Percentiles rank a stretch among this genome's conserved stretches.
Conservation (phyloP, 352 stramenopile genomes). For the Pythium brassicae region DNA sequence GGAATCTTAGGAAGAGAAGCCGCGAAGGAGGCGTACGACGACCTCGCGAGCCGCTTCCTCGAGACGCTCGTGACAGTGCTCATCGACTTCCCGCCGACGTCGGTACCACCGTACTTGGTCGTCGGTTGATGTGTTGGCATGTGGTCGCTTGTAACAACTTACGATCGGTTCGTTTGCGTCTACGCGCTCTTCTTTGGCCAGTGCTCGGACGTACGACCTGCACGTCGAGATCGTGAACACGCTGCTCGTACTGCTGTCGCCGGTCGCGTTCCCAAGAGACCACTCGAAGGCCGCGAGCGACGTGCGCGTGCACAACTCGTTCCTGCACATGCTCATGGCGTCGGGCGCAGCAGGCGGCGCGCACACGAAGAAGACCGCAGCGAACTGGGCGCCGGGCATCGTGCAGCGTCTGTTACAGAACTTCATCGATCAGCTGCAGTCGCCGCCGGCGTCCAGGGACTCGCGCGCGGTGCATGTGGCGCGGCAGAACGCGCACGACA, state of each 20-base stretch:
- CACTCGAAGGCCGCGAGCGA: conserved; percentile 41
- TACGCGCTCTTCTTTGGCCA: no score
- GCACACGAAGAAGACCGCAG: conserved; percentile 40
- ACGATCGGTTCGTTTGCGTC: not conserved
- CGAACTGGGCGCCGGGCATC: conserved; percentile 41
- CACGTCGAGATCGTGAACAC: conserved; percentile 76
- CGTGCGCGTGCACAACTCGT: conserved; percentile 48
- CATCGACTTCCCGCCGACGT: conserved; percentile 62
- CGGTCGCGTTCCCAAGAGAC: conserved; percentile 57
- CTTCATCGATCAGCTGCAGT: conserved; percentile 43
- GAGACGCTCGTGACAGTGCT: conserved; percentile 51
- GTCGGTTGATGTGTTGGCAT: no score
- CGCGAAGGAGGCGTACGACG: conserved; percentile 25
- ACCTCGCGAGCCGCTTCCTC: conserved; percentile 65
- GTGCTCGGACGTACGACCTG: conserved; percentile 55
- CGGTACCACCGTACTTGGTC: no score
- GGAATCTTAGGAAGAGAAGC: conserved; percentile 26
- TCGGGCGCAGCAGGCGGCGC: conserved; percentile 20
- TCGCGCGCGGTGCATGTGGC: conserved; percentile 31
- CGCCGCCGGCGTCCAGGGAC: conserved; percentile 25
- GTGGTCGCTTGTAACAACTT: not conserved
- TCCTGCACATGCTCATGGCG: conserved; percentile 63
- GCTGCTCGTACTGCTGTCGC: conserved; percentile 63
- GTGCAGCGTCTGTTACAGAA: conserved; percentile 62
- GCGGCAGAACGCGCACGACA: conserved; percentile 37